phyloP scores from a whole-genome alignment of 2,329 filamentous ascomycete genomes.

The Aspergillus neoniger region DNA sequence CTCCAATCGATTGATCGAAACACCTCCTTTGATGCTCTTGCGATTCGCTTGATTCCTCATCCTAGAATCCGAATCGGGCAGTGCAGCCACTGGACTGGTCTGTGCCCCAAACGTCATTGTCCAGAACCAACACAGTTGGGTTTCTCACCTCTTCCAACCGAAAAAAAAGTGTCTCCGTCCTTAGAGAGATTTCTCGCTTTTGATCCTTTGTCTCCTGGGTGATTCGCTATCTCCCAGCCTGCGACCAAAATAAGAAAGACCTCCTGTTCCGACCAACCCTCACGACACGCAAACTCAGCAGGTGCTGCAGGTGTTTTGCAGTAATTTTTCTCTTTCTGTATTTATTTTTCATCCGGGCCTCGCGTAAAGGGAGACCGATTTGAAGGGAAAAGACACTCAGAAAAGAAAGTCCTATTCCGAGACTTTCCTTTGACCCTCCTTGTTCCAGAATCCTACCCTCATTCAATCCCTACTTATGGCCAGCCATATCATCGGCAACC shows the following conservation, averaged over 20 bases:
- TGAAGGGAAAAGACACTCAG: conserved; percentile 12
- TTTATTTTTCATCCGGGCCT: conserved; percentile 32
- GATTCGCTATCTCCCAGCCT: neutral
- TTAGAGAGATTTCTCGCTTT: conserved; percentile 25
- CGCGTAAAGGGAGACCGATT: conserved; percentile 15
- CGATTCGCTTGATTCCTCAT: conserved; percentile 27
- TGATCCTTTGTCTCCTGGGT: conserved; percentile 18
- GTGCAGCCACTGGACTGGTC: conserved; percentile 51
- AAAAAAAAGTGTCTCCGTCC: conserved; percentile 18
- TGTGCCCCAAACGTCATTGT: conserved; percentile 40
- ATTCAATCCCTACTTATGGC: conserved; percentile 50
- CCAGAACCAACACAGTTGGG: conserved; percentile 32
- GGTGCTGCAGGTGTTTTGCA: conserved; percentile 73
- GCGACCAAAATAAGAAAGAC: conserved; percentile 6
- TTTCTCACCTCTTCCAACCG: conserved; percentile 24
- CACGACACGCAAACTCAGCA: conserved; percentile 60
- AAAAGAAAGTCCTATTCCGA: neutral
- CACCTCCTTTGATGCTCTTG: conserved; percentile 24
- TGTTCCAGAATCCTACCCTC: conserved; percentile 9
- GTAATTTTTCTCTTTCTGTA: conserved; percentile 44
- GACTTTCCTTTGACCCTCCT: conserved; percentile 1
- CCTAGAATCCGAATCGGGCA: conserved; percentile 33
- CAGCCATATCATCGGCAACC: conserved; percentile 73
- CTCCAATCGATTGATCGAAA: conserved; percentile 14
- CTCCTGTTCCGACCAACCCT: conserved; percentile 13